Conservation (phyloP, 176 grass and related monocot species). For the Carex kokanica region DNA sequence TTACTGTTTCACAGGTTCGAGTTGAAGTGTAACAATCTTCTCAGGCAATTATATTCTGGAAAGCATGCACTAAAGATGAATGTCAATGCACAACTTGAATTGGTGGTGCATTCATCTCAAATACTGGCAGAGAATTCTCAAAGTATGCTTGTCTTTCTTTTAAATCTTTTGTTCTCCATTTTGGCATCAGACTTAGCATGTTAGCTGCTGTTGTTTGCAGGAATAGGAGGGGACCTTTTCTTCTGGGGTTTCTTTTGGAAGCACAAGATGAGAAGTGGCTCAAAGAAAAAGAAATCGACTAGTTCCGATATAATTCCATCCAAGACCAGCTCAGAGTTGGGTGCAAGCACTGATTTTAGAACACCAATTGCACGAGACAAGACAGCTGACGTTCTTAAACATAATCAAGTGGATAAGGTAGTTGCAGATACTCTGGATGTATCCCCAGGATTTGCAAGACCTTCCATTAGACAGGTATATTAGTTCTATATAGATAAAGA, state of each 20-base stretch:
- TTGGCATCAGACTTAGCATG: neutral
- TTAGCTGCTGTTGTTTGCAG: neutral
- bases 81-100: neutral
- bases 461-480: neutral
- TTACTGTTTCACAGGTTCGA: constrained; percentile 1
- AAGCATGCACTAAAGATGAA: constrained; percentile 5
- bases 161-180: neutral
- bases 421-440: neutral
- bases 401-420: neutral
- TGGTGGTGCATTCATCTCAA: constrained; percentile 20
- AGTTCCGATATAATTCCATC: neutral
- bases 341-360: neutral
- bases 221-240: neutral
- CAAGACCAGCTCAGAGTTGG: neutral
- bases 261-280: neutral
- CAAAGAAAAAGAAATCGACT: neutral
- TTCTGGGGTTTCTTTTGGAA: constrained; percentile 15
- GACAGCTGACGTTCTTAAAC: neutral
- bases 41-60: neutral
- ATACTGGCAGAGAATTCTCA: neutral
- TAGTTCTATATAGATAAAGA: neutral
- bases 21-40: constrained; percentile 6
- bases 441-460: neutral
- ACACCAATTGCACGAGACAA: neutral
- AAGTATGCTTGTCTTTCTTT: neutral